Evolutionary conservation across 352 stramenopile genomes (phyloP).

Genomic region (Phytophthora gonapodyides): DNA sequence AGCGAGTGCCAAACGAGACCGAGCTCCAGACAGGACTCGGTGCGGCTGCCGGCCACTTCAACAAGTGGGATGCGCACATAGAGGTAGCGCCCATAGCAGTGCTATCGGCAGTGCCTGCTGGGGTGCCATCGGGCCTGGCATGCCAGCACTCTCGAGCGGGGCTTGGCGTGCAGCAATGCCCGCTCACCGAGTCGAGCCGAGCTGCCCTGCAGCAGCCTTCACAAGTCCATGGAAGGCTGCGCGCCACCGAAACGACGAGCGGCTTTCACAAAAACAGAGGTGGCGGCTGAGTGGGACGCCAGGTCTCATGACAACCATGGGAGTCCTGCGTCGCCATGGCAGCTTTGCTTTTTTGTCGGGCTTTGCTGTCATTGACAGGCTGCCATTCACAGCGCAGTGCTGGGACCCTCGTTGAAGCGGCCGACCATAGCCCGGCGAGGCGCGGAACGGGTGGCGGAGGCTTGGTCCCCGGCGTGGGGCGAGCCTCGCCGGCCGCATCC

Average conservation of each 20-base stretch:
- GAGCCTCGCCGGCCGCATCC: constrained; percentile 12
- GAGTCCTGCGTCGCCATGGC: not conserved
- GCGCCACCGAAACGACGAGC: too few species aligned
- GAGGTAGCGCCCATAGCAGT: not conserved
- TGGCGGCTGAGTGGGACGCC: constrained; percentile 13
- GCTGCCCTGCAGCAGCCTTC: not conserved
- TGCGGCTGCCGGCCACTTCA: constrained; percentile 29
- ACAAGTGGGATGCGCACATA: constrained; percentile 32
- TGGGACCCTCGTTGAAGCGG: too few species aligned
- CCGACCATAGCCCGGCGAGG: too few species aligned
- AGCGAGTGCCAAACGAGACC: constrained; percentile 23
- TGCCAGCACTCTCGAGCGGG: too few species aligned
- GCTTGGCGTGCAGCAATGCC: not conserved
- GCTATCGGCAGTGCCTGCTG: too few species aligned
- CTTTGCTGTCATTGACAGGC: not conserved
- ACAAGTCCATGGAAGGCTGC: too few species aligned
- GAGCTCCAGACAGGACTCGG: constrained; percentile 28
- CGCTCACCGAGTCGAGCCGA: not conserved
- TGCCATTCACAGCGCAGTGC: too few species aligned
- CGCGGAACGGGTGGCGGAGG: constrained; percentile 10
- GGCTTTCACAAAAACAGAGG: too few species aligned
- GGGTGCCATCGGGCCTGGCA: too few species aligned
- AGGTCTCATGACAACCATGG: constrained; percentile 18
- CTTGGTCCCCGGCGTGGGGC: not conserved
- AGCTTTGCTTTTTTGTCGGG: not conserved